Percentiles rank a stretch among this genome's conserved stretches.
Evolutionary conservation across 257 asterid species (phyloP).

Genomic region (Nicotiana tomentosiformis): DNA sequence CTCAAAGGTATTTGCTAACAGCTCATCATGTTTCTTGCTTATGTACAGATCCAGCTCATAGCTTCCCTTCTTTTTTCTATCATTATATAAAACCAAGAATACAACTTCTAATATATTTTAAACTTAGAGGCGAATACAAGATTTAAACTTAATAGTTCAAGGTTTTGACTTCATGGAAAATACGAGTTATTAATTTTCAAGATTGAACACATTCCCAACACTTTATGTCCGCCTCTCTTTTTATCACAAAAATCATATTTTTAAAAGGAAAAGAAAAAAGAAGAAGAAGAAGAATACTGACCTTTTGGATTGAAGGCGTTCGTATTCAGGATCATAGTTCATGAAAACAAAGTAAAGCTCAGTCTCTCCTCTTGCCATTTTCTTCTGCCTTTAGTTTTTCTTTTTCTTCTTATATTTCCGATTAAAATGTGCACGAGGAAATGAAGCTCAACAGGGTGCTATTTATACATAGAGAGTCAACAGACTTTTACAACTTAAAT

Average conservation of each 20-base stretch:
- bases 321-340: constrained; percentile 83
- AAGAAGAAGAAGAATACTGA: neutral
- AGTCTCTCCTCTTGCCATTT: constrained; percentile 1
- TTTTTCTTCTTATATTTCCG: neutral
- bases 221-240: neutral
- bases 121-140: neutral
- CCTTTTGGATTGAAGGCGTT: constrained; percentile 72
- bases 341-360: constrained; percentile 78
- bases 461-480: neutral
- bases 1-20: constrained; percentile 47
- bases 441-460: neutral
- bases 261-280: neutral
- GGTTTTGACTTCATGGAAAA: neutral
- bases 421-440: neutral
- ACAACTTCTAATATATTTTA: neutral
- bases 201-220: neutral
- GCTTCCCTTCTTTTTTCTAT: constrained; percentile 54
- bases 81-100: neutral
- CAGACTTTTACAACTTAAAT: neutral
- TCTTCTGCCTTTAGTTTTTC: neutral
- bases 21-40: constrained; percentile 74
- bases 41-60: constrained; percentile 60
- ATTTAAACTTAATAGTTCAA: neutral
- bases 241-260: neutral
- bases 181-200: neutral